Base-by-base conservation (phyloP, 805 yeast species). In the Candida montana region DNA sequence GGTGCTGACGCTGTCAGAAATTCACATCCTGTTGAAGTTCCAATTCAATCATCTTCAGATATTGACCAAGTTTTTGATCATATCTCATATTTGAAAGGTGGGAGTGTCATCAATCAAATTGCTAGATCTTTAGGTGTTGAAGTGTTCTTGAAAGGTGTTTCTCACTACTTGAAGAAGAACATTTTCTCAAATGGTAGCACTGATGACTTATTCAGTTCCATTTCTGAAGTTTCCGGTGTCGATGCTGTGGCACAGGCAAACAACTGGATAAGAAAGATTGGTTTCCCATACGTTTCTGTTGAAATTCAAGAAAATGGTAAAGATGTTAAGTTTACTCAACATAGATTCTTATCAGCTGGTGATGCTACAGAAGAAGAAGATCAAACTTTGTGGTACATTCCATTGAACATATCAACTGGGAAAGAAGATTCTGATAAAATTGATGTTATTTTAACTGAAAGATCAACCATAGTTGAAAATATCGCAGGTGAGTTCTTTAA, bases 21-120 rank as follows among this genome's bases (percentile, higher is more conserved):
- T 3, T 83, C 93, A 20, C 95, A 85, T 61, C 93, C 95, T 23
- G 80, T 85, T 51, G 90, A 85, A 61, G 90, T 85, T 28, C 89
- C 91, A 21, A 85, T 86, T 31, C 74, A 76, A 58, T 73, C 75
- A 45, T 87, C 88, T 15, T 80, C 77, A 49, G 90, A 85, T 57
- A 82, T 85, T 53, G 83, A 83, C 61, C 93, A 85, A 67, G 82
- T 85, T 46, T 85, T 85, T 59, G 95, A 85, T 59, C 84, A 87
- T 37, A 85, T 85, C 50, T 83, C 93, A 13, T 85, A 85, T 60
- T 68, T 81, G 35, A 85, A 85, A 62, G 95, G 95, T 54, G 81
- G 90, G n/a, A 74, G 85, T 21, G 71, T 83, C 44, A 73, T 83
- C 59, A 77, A 85, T 59, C 85, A 83, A 89, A 71, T 84, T 50